phyloP scores from a whole-genome alignment of 1,284 basidiomycete species.

The Trichosporon sp. region DNA sequence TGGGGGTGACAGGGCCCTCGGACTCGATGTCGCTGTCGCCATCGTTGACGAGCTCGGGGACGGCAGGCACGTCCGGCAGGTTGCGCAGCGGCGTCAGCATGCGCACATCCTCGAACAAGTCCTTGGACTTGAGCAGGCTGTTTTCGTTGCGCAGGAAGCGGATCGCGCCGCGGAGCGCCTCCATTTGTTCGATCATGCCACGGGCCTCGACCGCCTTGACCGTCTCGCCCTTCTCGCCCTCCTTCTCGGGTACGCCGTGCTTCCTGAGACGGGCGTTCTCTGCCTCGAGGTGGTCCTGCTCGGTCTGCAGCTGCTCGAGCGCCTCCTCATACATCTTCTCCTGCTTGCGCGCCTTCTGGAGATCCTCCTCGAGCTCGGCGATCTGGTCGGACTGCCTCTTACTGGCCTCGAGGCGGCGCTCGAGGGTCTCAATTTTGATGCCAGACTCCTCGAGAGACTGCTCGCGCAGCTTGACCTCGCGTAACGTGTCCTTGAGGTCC shows the following conservation, averaged over 20 bases:
- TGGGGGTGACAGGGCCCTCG: constrained; percentile 17
- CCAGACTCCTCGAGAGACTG: constrained; percentile 80
- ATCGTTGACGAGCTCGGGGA: constrained; percentile 36
- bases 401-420: constrained; percentile 80
- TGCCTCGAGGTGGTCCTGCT: constrained; percentile 78
- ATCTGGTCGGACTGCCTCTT: constrained; percentile 80
- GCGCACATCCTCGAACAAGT: constrained; percentile 75
- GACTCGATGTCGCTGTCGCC: constrained; percentile 16
- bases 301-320: constrained; percentile 84
- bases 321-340: constrained; percentile 86
- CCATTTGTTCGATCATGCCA: constrained; percentile 59
- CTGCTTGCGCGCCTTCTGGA: constrained; percentile 75
- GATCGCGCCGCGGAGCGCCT: constrained; percentile 81
- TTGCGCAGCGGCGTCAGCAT: constrained; percentile 60
- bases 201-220: constrained; percentile 11
- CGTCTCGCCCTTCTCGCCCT: background rate
- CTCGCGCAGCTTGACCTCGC: constrained; percentile 78
- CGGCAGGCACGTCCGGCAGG: constrained; percentile 10
- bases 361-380: constrained; percentile 70
- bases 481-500: constrained; percentile 78
- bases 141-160: constrained; percentile 88
- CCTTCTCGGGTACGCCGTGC: constrained; percentile 49
- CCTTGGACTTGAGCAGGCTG: constrained; percentile 81
- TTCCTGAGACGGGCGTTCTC: constrained; percentile 79
- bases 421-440: constrained; percentile 93